Conservation (phyloP, 83 land plant species). For the Picea engelmannii region DNA sequence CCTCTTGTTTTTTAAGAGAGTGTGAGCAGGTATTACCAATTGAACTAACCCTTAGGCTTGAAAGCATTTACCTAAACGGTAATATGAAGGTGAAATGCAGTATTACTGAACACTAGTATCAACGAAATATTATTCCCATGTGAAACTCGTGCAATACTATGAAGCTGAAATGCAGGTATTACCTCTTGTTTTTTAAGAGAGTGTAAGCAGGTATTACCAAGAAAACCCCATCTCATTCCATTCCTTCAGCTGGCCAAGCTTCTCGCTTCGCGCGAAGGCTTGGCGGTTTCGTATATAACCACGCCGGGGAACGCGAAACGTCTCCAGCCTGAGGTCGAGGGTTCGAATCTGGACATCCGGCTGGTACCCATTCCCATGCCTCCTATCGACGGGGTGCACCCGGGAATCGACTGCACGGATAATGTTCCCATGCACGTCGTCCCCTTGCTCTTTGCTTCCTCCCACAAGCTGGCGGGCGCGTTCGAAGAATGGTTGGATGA, state of each 20-base stretch:
- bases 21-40: too few species aligned
- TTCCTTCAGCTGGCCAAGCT: conserved; percentile 34
- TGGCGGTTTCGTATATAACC: neutral
- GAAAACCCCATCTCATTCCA: conserved; percentile 56
- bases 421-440: neutral
- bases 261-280: neutral
- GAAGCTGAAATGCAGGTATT: too few species aligned
- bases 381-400: neutral
- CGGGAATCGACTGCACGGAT: neutral
- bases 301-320: neutral
- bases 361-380: neutral
- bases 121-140: too few species aligned
- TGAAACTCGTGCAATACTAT: too few species aligned
- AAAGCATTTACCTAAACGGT: too few species aligned
- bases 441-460: neutral
- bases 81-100: too few species aligned
- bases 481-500: neutral
- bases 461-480: neutral
- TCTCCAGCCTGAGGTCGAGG: neutral
- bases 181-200: conserved; percentile 20
- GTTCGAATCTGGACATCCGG: neutral
- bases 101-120: too few species aligned
- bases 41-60: too few species aligned
- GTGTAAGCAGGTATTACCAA: too few species aligned
- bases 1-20: too few species aligned